Evolutionary conservation across 768 basidiomycete species (phyloP).

Genomic region (Lactarius hatsudake): DNA sequence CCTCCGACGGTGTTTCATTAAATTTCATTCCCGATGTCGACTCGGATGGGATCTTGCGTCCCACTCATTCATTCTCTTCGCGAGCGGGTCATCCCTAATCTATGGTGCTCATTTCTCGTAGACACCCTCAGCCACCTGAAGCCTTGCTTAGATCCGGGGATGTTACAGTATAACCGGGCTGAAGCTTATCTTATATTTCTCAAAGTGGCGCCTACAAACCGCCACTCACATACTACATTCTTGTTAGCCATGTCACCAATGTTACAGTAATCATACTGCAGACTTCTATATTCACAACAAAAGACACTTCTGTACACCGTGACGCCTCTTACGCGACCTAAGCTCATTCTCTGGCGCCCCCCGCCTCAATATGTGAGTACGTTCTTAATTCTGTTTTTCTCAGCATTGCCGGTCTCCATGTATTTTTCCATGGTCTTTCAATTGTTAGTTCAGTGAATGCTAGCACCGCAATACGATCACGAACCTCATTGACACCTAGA

Average conservation of each 20-base stretch:
- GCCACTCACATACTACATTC: background rate
- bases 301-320: background rate
- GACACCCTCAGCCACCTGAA: background rate
- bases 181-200: background rate
- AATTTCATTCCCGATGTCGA: background rate
- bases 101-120: background rate
- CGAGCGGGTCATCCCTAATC: background rate
- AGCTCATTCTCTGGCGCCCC: background rate
- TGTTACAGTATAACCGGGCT: background rate
- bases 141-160: background rate
- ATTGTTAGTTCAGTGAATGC: background rate
- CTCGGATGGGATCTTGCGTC: background rate
- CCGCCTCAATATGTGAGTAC: conserved; percentile 19
- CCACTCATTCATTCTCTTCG: background rate
- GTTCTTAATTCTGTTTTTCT: background rate
- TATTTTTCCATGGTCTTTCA: conserved; percentile 21
- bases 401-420: background rate
- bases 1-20: background rate
- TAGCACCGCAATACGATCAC: background rate
- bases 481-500: conserved; percentile 48
- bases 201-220: background rate
- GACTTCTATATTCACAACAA: background rate
- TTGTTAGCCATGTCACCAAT: background rate
- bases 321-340: background rate
- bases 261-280: background rate